Evolutionary conservation across 1,139 yeast genomes (phyloP), one percentile per base, ranked within the genome.

Genomic region (Suhomyces yuchorum): DNA sequence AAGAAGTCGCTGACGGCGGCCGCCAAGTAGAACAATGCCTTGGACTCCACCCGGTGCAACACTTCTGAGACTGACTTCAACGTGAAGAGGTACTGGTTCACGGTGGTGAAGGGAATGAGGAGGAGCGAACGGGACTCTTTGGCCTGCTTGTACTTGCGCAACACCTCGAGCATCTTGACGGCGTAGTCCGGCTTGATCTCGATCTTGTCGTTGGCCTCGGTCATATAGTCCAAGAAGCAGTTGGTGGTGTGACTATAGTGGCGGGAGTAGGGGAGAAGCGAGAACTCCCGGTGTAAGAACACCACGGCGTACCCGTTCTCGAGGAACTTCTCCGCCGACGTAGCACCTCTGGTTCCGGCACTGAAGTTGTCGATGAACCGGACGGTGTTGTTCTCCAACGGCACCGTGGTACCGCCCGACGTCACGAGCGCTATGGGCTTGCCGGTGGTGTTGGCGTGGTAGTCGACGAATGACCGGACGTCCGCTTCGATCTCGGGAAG

Each of bases 331-430:
- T 93, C 99, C 4, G 98, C 96, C 34, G 96, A 85, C 0, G 97
- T 85, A 8, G 99, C 96, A 47, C 99, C 99, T 67, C 99, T 80
- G 1, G 98, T 93, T 20, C 99, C 99, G 23, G 98, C 98, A 57
- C 96, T 86, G 66, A 95, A 95, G 63, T 93, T 93, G 66, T 93
- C 99, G 61, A 93, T 91, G 67, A 93, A 93, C 49, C 99, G 70
- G 14, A 93, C 99, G 0, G 99, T 95, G 61, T 95, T 93, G 67
- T 91, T 91, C 60, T 93, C 99, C 55, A 93, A 73, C 0, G 99
- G 99, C 0, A 95, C 99, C 0, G 98, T 92, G 1, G 99, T 93
- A 30, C 99, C 99, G n/a, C 99, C 99, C 9, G 93, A 84, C 0
- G 98, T 93, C 3, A 93, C 95, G 48, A 93, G 70, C 0, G 84